A percentile compares a stretch with the other conserved stretches of the same genome.
Conservation (phyloP, 768 basidiomycete species). For the Trametes sanguinea region DNA sequence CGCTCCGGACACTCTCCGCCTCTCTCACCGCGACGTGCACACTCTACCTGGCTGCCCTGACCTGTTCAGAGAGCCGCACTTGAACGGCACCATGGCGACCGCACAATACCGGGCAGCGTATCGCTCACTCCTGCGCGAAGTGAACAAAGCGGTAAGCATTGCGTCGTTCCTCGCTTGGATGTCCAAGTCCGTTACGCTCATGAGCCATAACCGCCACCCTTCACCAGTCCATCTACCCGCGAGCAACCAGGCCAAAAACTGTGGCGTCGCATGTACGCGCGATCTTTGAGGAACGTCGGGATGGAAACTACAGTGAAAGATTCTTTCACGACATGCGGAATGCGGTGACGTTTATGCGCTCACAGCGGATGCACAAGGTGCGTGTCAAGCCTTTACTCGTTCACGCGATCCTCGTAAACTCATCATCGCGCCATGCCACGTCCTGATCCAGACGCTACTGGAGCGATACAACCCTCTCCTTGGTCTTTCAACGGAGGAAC, state of each 20-base stretch:
- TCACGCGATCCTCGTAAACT: background rate
- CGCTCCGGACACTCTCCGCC: constrained; percentile 1
- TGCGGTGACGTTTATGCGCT: constrained; percentile 63
- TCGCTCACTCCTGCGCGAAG: constrained; percentile 54
- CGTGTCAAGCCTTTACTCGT: constrained; percentile 21
- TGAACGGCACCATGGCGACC: constrained; percentile 13
- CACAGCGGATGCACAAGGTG: constrained; percentile 80
- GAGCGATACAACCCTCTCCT: constrained; percentile 87
- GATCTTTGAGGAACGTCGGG: constrained; percentile 47
- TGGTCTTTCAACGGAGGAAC: constrained; percentile 78
- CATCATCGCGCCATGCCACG: background rate
- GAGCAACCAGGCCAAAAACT: constrained; percentile 40
- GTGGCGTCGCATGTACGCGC: constrained; percentile 56
- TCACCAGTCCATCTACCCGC: constrained; percentile 41
- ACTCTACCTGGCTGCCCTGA: background rate
- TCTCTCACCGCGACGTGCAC: background rate
- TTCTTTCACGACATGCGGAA: constrained; percentile 57
- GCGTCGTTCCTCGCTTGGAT: constrained; percentile 15
- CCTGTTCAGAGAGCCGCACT: background rate
- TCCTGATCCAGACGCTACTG: constrained; percentile 58
- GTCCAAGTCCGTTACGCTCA: background rate
- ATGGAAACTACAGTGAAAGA: constrained; percentile 19
- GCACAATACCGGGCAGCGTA: constrained; percentile 37
- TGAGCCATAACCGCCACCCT: constrained; percentile 4
- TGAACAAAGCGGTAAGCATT: constrained; percentile 51